Evolutionary conservation across 2,329 filamentous ascomycete genomes (phyloP), one percentile per base, ranked within the genome.

Genomic region (Arthrobotrys conoides): DNA sequence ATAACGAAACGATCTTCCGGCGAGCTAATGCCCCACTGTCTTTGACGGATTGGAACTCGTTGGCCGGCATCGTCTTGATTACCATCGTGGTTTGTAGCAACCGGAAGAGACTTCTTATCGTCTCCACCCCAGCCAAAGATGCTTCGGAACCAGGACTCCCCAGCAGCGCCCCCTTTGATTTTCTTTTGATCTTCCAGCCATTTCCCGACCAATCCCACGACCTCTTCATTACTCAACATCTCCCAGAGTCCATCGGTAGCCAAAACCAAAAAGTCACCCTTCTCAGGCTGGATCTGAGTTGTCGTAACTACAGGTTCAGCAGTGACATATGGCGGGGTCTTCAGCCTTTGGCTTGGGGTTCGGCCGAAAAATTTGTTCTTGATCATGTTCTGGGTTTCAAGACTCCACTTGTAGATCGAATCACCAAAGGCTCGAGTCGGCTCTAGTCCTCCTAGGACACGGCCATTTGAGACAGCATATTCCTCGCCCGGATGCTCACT

Each of bases 161-260:
- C 49, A 63, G 86, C 84, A 33, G 81, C 80, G 5, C 83, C 83
- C 48, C 83, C 83, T 38, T 83, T 84, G 49, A 80, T 68, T 1
- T 82, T 81, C 51, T 81, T 82, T 83, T 97, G 92, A 22, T 89
- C 90, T 84, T 99, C 96, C 59, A 99, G 90, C 96, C 96, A 99
- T 84, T 97, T 93, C 16, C 95, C 96, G 3, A 99, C 96, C 1
- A 99, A 89, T 0, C 96, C 96, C 64, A 99, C 92, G 0, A 97
- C 96, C 86, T 99, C 96, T 83, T 99, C 96, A 82, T 98, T 99
- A 59, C 93, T 97, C 79, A 99, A 88, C 96, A 98, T 98, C 85
- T 99, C 96, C 96, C 96, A 99, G 0, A 99, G 88, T 3, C 96
- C 96, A 83, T 99, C 96, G 0, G 96, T 97, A 22, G 96, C 96